A percentile compares a stretch with the other conserved stretches of the same genome.
These are phyloP conservation scores for Salpingoeca rosetta DNA, from an alignment of 78 protist genomes.

Conservation along the genomic window DNA sequence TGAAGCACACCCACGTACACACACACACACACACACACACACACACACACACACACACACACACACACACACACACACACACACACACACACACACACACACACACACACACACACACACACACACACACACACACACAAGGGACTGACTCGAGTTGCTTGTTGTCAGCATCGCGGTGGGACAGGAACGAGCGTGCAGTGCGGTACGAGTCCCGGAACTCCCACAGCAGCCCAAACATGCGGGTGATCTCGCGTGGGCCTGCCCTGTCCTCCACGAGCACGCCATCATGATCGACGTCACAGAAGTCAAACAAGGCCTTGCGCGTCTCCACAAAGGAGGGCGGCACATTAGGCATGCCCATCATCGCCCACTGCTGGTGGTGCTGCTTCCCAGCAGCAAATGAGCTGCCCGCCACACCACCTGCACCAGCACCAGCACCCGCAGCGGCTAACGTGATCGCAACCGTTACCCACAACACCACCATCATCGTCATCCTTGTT, in stretches of 20 bases:
- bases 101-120: constrained; percentile 8
- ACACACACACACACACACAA: too few species aligned
- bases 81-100: constrained; percentile 8
- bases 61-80: constrained; percentile 8
- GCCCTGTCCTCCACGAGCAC: constrained; percentile 32
- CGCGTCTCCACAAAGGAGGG: neutral
- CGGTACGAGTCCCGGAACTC: neutral
- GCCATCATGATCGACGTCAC: constrained; percentile 32
- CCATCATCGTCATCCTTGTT: too few species aligned
- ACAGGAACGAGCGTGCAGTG: neutral
- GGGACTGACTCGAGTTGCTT: too few species aligned
- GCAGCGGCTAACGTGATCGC: too few species aligned
- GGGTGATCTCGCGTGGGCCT: constrained; percentile 35
- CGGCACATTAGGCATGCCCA: too few species aligned
- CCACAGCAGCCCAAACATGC: neutral
- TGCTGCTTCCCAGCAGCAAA: too few species aligned
- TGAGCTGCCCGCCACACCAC: too few species aligned
- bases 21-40: too few species aligned
- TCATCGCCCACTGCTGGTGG: too few species aligned
- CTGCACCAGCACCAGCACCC: too few species aligned
- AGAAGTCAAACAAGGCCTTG: neutral
- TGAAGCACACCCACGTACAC: too few species aligned
- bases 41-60: constrained; percentile 9
- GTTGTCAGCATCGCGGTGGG: neutral
- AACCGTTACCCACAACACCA: too few species aligned